Evolutionary conservation across 179 eudicot species (phyloP).

Genomic region (Heliamphora pulchella): DNA sequence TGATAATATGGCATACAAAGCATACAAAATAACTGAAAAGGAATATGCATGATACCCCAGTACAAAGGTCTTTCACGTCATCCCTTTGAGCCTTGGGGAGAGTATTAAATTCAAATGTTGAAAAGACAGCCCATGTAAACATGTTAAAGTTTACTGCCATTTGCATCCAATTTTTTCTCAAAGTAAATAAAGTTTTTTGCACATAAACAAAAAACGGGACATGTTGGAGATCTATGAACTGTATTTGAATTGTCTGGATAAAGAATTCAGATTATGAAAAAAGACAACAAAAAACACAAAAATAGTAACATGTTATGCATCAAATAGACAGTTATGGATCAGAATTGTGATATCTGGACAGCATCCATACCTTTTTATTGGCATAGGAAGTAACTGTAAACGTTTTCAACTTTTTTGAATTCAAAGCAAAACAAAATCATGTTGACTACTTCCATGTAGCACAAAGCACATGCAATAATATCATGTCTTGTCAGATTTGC

Average conservation of each 20-base stretch:
- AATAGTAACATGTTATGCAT: neutral
- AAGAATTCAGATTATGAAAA: neutral
- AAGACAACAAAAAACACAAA: neutral
- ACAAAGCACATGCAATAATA: neutral
- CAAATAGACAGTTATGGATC: neutral
- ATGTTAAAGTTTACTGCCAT: neutral
- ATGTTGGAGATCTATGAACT: neutral
- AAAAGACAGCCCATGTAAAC: neutral
- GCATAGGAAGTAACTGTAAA: neutral
- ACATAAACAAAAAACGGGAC: neutral
- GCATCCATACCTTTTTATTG: neutral
- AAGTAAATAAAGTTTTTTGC: neutral
- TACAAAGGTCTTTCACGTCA: neutral
- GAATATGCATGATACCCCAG: neutral
- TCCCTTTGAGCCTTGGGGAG: neutral
- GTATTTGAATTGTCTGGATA: neutral
- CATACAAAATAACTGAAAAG: neutral
- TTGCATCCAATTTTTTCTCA: neutral
- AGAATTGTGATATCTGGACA: neutral
- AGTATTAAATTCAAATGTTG: neutral
- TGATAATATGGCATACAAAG: neutral
- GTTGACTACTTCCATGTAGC: too few species aligned
- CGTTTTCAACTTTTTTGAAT: neutral
- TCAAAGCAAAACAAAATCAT: neutral
- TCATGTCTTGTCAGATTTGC: neutral